These are phyloP conservation scores for Nakazawaea wickerhamii DNA, from an alignment of 805 yeast genomes.

Conservation along the genomic window DNA sequence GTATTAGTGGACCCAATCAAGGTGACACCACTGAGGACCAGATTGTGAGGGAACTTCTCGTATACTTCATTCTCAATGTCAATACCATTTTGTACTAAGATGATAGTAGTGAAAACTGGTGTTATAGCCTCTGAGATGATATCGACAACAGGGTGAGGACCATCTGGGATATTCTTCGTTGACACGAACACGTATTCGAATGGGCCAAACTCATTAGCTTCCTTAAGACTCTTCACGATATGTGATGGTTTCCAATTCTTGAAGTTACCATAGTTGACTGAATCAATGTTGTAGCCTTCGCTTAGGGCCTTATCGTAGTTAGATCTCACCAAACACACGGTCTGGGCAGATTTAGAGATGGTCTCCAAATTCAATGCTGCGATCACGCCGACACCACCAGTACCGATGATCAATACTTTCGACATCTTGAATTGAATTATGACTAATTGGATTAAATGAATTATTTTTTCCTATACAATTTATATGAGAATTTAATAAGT, in stretches of 20 bases:
- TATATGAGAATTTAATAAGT: conserved; percentile 1
- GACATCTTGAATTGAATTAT: conserved; percentile 7
- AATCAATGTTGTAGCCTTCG: conserved; percentile 53
- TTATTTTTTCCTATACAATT: too few species aligned
- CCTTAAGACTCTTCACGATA: conserved; percentile 34
- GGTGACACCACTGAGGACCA: conserved; percentile 32
- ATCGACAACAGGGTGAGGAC: conserved; percentile 22
- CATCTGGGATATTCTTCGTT: conserved; percentile 59
- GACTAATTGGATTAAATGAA: too few species aligned
- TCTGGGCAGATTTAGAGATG: conserved; percentile 33
- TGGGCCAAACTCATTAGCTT: conserved; percentile 31
- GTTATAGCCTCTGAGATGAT: conserved; percentile 33
- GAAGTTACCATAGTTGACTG: conserved; percentile 54
- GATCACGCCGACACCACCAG: conserved; percentile 84
- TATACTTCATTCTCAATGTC: conserved; percentile 33
- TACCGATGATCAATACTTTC: conserved; percentile 61
- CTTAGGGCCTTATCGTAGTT: conserved; percentile 47
- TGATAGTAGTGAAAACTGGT: conserved; percentile 22
- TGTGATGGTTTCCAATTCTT: conserved; percentile 50
- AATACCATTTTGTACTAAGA: conserved; percentile 35
- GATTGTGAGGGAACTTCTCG: conserved; percentile 26
- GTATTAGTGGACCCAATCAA: conserved; percentile 26
- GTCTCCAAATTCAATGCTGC: conserved; percentile 56
- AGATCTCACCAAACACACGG: conserved; percentile 58
- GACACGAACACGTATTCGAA: conserved; percentile 56